Evolutionary conservation across 257 asterid genomes (phyloP).

Genomic region (Solanum stenotomum): DNA sequence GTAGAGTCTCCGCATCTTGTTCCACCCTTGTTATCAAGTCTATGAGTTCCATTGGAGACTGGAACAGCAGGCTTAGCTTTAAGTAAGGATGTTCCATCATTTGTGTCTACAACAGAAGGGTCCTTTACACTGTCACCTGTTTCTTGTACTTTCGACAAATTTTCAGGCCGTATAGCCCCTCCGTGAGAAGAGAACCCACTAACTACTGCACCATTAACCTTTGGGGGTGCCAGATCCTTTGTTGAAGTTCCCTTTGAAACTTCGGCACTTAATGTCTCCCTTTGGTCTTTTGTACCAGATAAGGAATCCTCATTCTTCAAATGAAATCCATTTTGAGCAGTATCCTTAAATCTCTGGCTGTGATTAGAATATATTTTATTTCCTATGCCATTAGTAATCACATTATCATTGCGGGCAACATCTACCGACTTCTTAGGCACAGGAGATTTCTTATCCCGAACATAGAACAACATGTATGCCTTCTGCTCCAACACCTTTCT

Average conservation of each 20-base stretch:
- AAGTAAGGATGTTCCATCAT: constrained; percentile 6
- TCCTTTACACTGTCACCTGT: constrained; percentile 14
- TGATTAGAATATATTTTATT: constrained; percentile 27
- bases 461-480: constrained; percentile 95
- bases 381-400: constrained; percentile 30
- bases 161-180: constrained; percentile 13
- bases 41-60: constrained; percentile 19
- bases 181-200: constrained; percentile 11
- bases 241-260: constrained; percentile 14
- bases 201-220: constrained; percentile 11
- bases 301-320: constrained; percentile 21
- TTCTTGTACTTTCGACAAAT: constrained; percentile 14
- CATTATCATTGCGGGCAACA: constrained; percentile 32
- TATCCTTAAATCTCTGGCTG: constrained; percentile 25
- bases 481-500: constrained; percentile 77
- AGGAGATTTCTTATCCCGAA: constrained; percentile 48
- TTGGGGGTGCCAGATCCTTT: constrained; percentile 6
- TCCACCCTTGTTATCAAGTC: not conserved
- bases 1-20: not conserved
- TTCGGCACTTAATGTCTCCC: constrained; percentile 11
- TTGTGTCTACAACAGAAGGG: not conserved
- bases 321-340: constrained; percentile 19
- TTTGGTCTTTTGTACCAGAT: constrained; percentile 20
- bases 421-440: constrained; percentile 35
- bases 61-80: constrained; percentile 8